Evolutionary conservation across 192 early-diverging fungal species (phyloP).

Genomic region (Cladochytrium replicatum): DNA sequence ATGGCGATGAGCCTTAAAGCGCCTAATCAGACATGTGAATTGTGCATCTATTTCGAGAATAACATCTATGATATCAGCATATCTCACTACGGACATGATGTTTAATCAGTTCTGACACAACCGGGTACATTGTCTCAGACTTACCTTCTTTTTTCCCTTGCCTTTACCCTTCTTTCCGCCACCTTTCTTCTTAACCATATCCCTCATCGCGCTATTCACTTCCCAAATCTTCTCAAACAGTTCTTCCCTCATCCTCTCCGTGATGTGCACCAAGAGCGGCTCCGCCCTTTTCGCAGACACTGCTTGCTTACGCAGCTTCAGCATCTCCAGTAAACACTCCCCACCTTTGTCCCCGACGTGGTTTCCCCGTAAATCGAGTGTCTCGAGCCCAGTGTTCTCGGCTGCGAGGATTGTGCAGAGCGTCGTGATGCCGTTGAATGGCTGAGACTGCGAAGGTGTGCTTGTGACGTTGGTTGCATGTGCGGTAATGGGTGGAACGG

Average conservation of each 20-base stretch:
- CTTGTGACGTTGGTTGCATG: too few species aligned
- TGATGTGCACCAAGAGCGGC: conserved; percentile 16
- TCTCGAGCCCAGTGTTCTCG: conserved; percentile 10
- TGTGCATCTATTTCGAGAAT: too few species aligned
- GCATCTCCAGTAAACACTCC: conserved; percentile 24
- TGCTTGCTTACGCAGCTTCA: conserved; percentile 17
- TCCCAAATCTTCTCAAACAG: conserved; percentile 30
- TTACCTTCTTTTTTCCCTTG: conserved; percentile 14
- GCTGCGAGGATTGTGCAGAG: conserved; percentile 19
- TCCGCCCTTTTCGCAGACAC: conserved; percentile 16
- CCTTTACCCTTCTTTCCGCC: conserved; percentile 18
- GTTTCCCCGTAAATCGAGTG: conserved; percentile 28
- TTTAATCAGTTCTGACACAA: too few species aligned
- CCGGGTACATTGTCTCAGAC: too few species aligned
- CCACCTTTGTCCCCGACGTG: conserved; percentile 24
- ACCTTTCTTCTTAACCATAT: conserved; percentile 17
- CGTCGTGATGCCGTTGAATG: conserved; percentile 12
- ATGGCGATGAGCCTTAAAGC: too few species aligned
- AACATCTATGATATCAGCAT: too few species aligned
- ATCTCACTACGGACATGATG: too few species aligned
- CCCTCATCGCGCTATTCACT: conserved; percentile 29
- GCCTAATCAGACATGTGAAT: too few species aligned
- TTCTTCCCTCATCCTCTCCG: conserved; percentile 29
- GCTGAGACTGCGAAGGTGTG: too few species aligned
- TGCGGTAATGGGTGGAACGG: too few species aligned